Evolutionary conservation across 192 early-diverging fungal species (phyloP).

Genomic region (Linnemannia exigua): DNA sequence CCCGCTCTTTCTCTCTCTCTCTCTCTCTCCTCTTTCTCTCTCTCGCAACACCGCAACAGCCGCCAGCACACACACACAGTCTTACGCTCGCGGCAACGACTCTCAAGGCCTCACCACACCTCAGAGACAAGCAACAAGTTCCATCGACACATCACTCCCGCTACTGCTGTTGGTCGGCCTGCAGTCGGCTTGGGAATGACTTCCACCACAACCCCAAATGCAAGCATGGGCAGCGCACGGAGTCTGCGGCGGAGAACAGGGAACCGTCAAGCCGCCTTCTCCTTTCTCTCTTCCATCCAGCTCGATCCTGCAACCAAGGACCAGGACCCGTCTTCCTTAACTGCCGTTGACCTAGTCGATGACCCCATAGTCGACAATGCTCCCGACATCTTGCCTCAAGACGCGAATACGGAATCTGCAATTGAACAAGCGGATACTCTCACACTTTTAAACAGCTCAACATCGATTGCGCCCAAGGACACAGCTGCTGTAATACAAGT

Average conservation of each 20-base stretch:
- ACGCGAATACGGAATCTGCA: background rate
- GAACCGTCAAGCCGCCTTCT: constrained; percentile 47
- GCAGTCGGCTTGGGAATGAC: constrained; percentile 10
- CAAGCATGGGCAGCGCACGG: background rate
- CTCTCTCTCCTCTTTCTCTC: too few relatives aligned
- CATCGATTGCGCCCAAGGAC: background rate
- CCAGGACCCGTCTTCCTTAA: background rate
- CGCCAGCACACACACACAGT: too few relatives aligned
- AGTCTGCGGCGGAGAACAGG: constrained; percentile 25
- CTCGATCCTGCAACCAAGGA: constrained; percentile 20
- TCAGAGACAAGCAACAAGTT: background rate
- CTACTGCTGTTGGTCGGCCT: constrained; percentile 7
- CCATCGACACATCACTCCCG: background rate
- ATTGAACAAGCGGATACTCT: background rate
- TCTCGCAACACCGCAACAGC: too few relatives aligned
- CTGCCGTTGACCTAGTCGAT: background rate
- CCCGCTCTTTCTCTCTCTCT: too few relatives aligned
- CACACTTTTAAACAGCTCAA: background rate
- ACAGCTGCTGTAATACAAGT: background rate
- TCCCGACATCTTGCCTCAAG: background rate
- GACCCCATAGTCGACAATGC: background rate
- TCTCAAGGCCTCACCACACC: background rate
- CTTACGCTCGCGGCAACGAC: too few relatives aligned
- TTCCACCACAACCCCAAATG: background rate
- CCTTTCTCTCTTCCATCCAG: constrained; percentile 42